Evolutionary conservation across 495 filamentous ascomycete species (phyloP).

Genomic region (Penicillium argentinense): DNA sequence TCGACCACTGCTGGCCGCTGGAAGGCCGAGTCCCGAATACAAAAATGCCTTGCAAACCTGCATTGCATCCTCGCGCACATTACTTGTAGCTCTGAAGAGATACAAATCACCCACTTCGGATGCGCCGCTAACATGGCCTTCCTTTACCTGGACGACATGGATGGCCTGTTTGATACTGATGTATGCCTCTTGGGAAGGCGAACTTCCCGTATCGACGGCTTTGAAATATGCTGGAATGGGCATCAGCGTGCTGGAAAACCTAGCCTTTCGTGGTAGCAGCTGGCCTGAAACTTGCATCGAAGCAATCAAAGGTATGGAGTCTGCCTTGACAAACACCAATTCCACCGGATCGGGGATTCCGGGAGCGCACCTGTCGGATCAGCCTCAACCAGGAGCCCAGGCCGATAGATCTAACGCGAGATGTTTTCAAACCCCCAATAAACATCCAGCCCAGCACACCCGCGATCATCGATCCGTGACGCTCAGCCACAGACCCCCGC

Average conservation of each 20-base stretch:
- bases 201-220: slow-evolving; percentile 31
- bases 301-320: slow-evolving; percentile 39
- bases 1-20: slow-evolving; percentile 40
- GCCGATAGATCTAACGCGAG: too few relatives aligned
- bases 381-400: not conserved
- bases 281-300: slow-evolving; percentile 46
- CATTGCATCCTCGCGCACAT: slow-evolving; percentile 42
- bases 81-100: slow-evolving; percentile 33
- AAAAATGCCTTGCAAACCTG: slow-evolving; percentile 45
- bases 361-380: not conserved
- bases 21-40: slow-evolving; percentile 37
- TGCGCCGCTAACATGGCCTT: slow-evolving; percentile 41
- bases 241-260: slow-evolving; percentile 33
- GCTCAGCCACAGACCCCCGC: too few relatives aligned
- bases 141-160: slow-evolving; percentile 51
- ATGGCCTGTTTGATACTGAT: slow-evolving; percentile 50
- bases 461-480: too few relatives aligned
- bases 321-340: slow-evolving; percentile 26
- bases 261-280: slow-evolving; percentile 34
- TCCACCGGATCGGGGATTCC: not conserved
- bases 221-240: slow-evolving; percentile 36
- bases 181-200: slow-evolving; percentile 43
- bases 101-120: slow-evolving; percentile 24
- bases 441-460: too few relatives aligned
- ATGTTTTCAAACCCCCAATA: too few relatives aligned